phyloP scores from a whole-genome alignment of 2,329 filamentous ascomycete species.

The Penicillium sp. region DNA sequence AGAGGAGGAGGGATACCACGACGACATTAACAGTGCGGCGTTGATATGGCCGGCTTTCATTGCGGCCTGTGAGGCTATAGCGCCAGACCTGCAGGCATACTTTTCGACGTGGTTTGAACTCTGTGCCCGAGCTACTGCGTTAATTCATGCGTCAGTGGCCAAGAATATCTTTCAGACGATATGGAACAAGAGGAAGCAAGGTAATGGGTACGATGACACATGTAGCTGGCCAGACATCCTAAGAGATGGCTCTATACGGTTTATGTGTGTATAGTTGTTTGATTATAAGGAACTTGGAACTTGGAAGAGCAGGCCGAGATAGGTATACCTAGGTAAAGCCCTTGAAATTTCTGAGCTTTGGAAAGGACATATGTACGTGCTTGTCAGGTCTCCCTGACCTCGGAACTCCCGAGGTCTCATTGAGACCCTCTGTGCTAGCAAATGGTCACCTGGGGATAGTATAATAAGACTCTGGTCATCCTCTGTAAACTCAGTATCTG shows the following conservation, averaged over 20 bases:
- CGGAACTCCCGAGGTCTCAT: too few species aligned
- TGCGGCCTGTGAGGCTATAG: constrained; percentile 21
- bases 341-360: not conserved
- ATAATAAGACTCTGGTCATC: too few species aligned
- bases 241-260: constrained; percentile 14
- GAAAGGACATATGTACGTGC: not conserved
- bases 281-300: not conserved
- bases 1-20: not conserved
- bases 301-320: not conserved
- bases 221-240: constrained; percentile 20
- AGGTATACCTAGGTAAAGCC: too few species aligned
- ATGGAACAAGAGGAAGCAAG: constrained; percentile 12
- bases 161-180: constrained; percentile 15
- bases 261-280: constrained; percentile 15
- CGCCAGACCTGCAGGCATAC: constrained; percentile 8
- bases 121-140: constrained; percentile 11
- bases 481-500: too few species aligned
- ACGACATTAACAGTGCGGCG: constrained; percentile 8
- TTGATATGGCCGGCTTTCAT: constrained; percentile 25
- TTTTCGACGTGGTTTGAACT: constrained; percentile 19
- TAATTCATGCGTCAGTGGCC: constrained; percentile 14
- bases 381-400: too few species aligned
- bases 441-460: too few species aligned
- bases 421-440: too few species aligned
- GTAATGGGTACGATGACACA: not conserved